Evolutionary conservation across 2,329 filamentous ascomycete genomes (phyloP).

Genomic region (Phaeosphaeriaceae sp.): DNA sequence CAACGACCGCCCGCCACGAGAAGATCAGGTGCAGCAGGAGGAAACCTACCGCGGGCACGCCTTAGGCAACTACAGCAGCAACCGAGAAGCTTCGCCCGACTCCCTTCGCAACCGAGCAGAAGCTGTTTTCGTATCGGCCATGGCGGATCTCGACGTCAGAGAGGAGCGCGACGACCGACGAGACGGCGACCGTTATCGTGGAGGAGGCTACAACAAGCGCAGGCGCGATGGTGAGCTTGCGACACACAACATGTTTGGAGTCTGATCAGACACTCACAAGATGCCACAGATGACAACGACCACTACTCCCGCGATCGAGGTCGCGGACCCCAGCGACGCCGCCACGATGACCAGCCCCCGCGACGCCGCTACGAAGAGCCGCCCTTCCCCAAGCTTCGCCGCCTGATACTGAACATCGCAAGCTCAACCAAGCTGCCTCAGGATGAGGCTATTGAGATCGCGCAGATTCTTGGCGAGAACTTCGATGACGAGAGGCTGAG

Average conservation of each 20-base stretch:
- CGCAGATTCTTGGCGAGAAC: slow-evolving; percentile 77
- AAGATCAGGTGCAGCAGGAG: neutral
- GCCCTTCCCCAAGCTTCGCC: slow-evolving; percentile 42
- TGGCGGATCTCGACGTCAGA: slow-evolving; percentile 40
- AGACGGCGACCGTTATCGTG: slow-evolving; percentile 32
- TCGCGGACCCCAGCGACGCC: slow-evolving; percentile 41
- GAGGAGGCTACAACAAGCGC: slow-evolving; percentile 40
- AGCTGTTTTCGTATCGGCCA: slow-evolving; percentile 21
- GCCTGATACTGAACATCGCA: slow-evolving; percentile 47
- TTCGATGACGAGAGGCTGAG: slow-evolving; percentile 79
- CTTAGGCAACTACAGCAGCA: slow-evolving; percentile 10
- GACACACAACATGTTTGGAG: neutral
- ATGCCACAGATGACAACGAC: slow-evolving; percentile 35
- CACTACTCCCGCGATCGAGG: slow-evolving; percentile 36
- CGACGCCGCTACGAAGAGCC: slow-evolving; percentile 48
- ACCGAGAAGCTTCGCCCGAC: slow-evolving; percentile 14
- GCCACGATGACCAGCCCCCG: slow-evolving; percentile 35
- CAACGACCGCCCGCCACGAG: neutral
- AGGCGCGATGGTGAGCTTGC: slow-evolving; percentile 40
- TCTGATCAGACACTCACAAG: slow-evolving; percentile 9
- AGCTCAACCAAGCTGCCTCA: slow-evolving; percentile 47
- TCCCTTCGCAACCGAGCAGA: slow-evolving; percentile 18
- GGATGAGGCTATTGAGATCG: slow-evolving; percentile 48
- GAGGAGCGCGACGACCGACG: slow-evolving; percentile 42
- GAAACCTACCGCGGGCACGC: slow-evolving; percentile 11